Evolutionary conservation across 2,329 filamentous ascomycete genomes (phyloP).

Genomic region (Colletotrichum incanum): DNA sequence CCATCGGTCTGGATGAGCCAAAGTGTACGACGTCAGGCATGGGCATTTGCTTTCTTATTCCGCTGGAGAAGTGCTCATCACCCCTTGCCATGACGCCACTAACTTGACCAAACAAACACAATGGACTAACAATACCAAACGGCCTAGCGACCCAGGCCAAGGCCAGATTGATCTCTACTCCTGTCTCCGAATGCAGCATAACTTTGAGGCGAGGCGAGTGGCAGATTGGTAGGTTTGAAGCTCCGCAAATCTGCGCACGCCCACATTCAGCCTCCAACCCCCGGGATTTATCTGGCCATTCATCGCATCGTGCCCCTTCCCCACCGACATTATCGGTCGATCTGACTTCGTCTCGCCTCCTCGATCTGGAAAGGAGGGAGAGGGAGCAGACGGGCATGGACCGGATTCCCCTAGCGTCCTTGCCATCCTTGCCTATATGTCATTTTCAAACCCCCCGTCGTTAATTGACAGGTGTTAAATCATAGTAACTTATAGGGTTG

Average conservation of each 20-base stretch:
- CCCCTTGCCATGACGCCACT: slow-evolving; percentile 8
- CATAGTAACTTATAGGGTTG: slow-evolving; percentile 21
- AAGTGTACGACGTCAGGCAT: slow-evolving; percentile 3
- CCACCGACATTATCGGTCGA: slow-evolving; percentile 14
- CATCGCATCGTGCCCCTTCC: not conserved
- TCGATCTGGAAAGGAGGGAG: slow-evolving; percentile 18
- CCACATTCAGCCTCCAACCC: not conserved
- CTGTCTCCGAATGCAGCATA: not conserved
- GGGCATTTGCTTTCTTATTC: slow-evolving; percentile 26
- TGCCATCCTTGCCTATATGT: not conserved
- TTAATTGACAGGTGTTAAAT: slow-evolving; percentile 10
- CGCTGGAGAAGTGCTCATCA: not conserved
- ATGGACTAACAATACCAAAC: not conserved
- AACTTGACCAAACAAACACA: not conserved
- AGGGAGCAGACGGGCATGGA: slow-evolving; percentile 1
- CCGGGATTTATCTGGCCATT: not conserved
- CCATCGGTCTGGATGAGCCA: not conserved
- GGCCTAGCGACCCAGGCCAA: not conserved
- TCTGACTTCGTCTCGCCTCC: slow-evolving; percentile 19
- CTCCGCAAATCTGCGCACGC: not conserved
- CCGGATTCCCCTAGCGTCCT: not conserved
- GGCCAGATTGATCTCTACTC: not conserved
- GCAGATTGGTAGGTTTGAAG: not conserved
- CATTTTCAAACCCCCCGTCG: not conserved
- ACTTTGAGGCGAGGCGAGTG: not conserved